phyloP scores from a whole-genome alignment of 2,329 filamentous ascomycete genomes.

The Aspergillus sojae region DNA sequence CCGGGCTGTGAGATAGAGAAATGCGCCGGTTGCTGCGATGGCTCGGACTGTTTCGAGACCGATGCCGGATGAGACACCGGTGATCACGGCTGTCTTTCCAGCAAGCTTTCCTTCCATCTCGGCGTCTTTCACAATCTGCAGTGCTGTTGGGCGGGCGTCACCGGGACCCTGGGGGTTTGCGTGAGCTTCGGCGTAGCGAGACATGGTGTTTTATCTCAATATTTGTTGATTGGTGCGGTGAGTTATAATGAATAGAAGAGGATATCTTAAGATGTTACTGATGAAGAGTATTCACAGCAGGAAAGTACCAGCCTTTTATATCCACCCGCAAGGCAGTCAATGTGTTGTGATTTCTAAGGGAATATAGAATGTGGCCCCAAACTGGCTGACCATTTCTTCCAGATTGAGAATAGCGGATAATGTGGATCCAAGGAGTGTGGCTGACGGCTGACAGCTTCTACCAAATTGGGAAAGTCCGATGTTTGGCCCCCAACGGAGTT shows the following conservation, averaged over 20 bases:
- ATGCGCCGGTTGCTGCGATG: constrained; percentile 39
- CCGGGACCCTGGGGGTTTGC: constrained; percentile 16
- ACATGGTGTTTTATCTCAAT: constrained; percentile 10
- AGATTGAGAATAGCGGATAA: background rate
- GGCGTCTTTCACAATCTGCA: constrained; percentile 41
- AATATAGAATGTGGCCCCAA: too few relatives aligned
- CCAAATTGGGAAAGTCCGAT: background rate
- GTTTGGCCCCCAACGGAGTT: background rate
- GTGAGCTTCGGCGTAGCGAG: constrained; percentile 30
- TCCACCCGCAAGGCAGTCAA: too few relatives aligned
- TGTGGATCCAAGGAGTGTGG: too few relatives aligned
- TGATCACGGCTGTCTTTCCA: constrained; percentile 16
- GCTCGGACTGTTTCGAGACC: constrained; percentile 51
- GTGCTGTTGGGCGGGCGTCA: constrained; percentile 29
- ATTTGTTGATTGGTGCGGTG: background rate
- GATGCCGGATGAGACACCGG: constrained; percentile 37
- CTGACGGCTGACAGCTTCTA: background rate
- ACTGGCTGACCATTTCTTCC: background rate
- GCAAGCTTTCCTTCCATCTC: constrained; percentile 19
- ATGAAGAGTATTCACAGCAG: background rate
- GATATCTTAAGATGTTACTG: background rate
- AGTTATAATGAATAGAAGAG: background rate
- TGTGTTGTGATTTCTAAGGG: too few relatives aligned
- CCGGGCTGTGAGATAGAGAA: constrained; percentile 39
- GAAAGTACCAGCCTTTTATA: background rate